Percentiles rank a stretch among this genome's conserved stretches.
phyloP scores from a whole-genome alignment of 1,284 basidiomycete species.

The Ustilago lituana region DNA sequence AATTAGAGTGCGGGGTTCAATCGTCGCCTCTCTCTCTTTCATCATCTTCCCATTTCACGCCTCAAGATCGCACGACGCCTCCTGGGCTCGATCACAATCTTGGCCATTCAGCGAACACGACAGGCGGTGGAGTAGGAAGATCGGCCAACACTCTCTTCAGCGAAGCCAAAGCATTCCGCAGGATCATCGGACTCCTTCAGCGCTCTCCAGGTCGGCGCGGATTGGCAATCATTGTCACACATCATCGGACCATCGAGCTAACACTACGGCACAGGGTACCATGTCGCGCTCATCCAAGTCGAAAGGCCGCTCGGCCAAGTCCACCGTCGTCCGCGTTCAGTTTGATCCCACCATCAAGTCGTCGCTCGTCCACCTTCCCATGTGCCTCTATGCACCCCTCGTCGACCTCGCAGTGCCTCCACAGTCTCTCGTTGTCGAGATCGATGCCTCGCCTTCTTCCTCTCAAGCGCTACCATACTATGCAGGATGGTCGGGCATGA shows the following conservation, averaged over 20 bases:
- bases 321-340: constrained; percentile 43
- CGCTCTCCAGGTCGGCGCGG: too few species aligned
- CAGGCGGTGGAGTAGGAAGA: too few species aligned
- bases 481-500: constrained; percentile 63
- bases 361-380: constrained; percentile 63
- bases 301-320: constrained; percentile 43
- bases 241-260: too few species aligned
- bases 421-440: constrained; percentile 63
- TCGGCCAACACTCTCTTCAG: too few species aligned
- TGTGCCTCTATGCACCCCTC: constrained; percentile 61
- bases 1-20: constrained; percentile 12
- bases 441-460: constrained; percentile 30
- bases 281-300: constrained; percentile 42
- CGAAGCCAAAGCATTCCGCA: too few species aligned
- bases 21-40: too few species aligned
- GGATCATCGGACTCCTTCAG: too few species aligned
- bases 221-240: too few species aligned
- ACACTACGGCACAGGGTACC: too few species aligned
- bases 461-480: constrained; percentile 44
- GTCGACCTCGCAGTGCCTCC: constrained; percentile 62
- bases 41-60: constrained; percentile 1
- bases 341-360: constrained; percentile 59
- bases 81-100: too few species aligned
- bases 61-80: too few species aligned
- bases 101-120: too few species aligned